Percentiles rank a stretch among this genome's conserved stretches.
Conservation (phyloP, 805 yeast species). For the Cyberlindnera lachancei region DNA sequence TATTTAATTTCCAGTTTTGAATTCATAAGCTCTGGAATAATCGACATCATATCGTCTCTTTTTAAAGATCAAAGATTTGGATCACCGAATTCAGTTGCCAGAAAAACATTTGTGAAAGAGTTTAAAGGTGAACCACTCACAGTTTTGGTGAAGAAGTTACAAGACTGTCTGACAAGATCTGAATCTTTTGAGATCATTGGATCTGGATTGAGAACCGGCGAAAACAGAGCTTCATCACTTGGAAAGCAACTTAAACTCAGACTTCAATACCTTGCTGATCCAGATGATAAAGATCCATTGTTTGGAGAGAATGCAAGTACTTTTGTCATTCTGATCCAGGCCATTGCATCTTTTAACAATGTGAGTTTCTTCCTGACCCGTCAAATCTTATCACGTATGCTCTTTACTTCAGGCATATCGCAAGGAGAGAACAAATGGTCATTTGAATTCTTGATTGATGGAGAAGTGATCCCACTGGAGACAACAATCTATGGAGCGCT, state of each 20-base stretch:
- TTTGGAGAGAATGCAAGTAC: constrained; percentile 19
- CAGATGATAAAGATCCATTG: constrained; percentile 4
- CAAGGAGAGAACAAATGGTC: constrained; percentile 26
- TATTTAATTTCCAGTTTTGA: constrained; percentile 62
- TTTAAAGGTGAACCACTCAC: constrained; percentile 31
- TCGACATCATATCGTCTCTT: constrained; percentile 32
- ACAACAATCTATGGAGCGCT: constrained; percentile 75
- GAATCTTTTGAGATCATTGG: constrained; percentile 62
- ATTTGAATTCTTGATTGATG: constrained; percentile 53
- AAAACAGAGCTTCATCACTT: constrained; percentile 49
- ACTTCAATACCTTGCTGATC: constrained; percentile 34
- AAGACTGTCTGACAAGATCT: constrained; percentile 64
- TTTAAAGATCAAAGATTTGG: constrained; percentile 25
- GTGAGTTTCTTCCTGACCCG: constrained; percentile 37
- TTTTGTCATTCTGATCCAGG: constrained; percentile 38
- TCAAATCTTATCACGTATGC: constrained; percentile 25
- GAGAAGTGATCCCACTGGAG: constrained; percentile 49
- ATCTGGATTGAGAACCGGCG: constrained; percentile 30
- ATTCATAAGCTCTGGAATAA: constrained; percentile 59
- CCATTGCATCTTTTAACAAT: constrained; percentile 41
- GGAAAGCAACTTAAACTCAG: constrained; percentile 64
- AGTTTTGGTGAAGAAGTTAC: constrained; percentile 49
- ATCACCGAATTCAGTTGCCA: constrained; percentile 27
- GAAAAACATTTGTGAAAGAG: constrained; percentile 36
- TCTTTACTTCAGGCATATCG: constrained; percentile 18